Base-by-base conservation (phyloP, 1,284 basidiomycete species). In the Cutaneotrichosporon cutaneum region DNA sequence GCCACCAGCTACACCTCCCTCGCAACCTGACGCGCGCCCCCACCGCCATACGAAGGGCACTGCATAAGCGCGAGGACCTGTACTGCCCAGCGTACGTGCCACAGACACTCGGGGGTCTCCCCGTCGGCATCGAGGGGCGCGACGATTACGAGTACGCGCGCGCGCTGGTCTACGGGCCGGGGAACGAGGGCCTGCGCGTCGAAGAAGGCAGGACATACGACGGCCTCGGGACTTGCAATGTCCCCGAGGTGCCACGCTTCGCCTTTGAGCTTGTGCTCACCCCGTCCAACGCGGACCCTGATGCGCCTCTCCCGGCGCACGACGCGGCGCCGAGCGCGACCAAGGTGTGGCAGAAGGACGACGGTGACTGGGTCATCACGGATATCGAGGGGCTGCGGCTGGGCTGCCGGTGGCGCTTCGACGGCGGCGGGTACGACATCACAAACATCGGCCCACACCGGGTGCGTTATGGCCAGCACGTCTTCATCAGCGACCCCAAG, bases 391-490 rank as follows among this genome's bases (percentile, higher is more conserved):
- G 92, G 2, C 83, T 94, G 52, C 84, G 88, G 30, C 83, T 87
- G 1, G 86, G 86, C 62, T 87, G 94, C 22, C 86, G 90, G 24
- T 88, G 85, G 70, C 83, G 90, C 26, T 75, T 92, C 54, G 92
- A 94, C 70, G 88, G 88, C n/a, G 85, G 82, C 68, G 92, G 92
- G 4, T 94, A 92, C 71, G 90, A 94, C 70, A 84, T 94, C 47
- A 84, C 88, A 21, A 90, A 86, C 81, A 82, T 95, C 67, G 92
- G 91, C 0, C 90, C 88, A 57, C 87, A 93, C 70, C 82, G 86
- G 30, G 88, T 94, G 47, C 84, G 87, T 55, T 84, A 86, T 0
- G 92, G 92, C 1, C 90, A 94, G 70, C 75, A 83, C 32, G 90
- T 95, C 52, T 88, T 90, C 70, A 82, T 94, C 69, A 88, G 88